Percentiles rank a stretch among this genome's conserved stretches.
These are phyloP conservation scores for Agastache rugosa DNA, from an alignment of 257 asterid genomes.

Conservation along the genomic window DNA sequence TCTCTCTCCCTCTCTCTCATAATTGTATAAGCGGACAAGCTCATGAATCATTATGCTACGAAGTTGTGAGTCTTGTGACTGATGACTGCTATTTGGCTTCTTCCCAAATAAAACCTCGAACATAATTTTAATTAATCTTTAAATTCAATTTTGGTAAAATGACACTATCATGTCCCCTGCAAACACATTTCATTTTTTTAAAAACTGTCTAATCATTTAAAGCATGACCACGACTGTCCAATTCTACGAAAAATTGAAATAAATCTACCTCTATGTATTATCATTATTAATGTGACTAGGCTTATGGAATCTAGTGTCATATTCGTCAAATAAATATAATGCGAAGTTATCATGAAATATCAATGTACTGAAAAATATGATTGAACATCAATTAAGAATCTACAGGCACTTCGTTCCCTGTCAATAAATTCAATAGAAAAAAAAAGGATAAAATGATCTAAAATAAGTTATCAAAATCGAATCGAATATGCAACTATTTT, in stretches of 20 bases:
- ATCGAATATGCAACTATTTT: too few relatives aligned
- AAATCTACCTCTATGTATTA: neutral
- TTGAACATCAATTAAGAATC: neutral
- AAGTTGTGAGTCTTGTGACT: neutral
- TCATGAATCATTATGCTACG: constrained; percentile 28
- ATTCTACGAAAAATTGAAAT: neutral
- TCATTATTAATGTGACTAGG: neutral
- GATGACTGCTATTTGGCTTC: neutral
- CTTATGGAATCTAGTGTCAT: neutral
- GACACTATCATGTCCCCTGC: neutral
- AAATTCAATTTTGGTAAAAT: neutral
- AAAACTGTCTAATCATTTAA: neutral
- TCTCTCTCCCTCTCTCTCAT: constrained; percentile 26
- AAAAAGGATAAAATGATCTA: too few relatives aligned
- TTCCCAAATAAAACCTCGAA: neutral
- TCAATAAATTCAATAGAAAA: too few relatives aligned
- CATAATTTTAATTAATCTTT: neutral
- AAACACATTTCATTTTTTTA: neutral
- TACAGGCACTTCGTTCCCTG: neutral
- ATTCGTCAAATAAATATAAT: neutral
- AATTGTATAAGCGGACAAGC: constrained; percentile 33
- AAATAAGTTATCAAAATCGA: too few relatives aligned
- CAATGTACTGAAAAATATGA: neutral
- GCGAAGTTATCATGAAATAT: neutral
- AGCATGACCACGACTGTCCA: neutral